Conservation (phyloP, 2,329 filamentous ascomycete species). For the Colletotrichum chrysophilum region DNA sequence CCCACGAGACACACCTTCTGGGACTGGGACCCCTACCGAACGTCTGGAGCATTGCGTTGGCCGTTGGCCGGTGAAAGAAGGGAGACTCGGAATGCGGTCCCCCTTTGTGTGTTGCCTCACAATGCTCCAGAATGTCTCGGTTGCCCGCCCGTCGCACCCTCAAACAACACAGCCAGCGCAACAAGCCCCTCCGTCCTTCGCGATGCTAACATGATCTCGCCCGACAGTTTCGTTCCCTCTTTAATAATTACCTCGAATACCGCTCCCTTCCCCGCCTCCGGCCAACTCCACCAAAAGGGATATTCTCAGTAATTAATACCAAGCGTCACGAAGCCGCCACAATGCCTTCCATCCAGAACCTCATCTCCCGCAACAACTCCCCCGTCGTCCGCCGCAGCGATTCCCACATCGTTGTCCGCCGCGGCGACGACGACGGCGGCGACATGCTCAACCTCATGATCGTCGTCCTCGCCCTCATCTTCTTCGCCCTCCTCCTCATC, state of each 20-base stretch:
- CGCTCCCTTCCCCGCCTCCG: neutral
- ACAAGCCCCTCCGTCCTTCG: neutral
- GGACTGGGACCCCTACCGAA: neutral
- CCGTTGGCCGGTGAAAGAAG: neutral
- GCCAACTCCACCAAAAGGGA: neutral
- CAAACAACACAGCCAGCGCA: neutral
- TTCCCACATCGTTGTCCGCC: slow-evolving; percentile 35
- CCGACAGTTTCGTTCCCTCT: slow-evolving; percentile 4
- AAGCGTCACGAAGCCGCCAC: slow-evolving; percentile 12
- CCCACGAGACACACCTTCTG: neutral
- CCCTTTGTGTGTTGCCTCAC: slow-evolving; percentile 1
- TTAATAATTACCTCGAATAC: slow-evolving; percentile 14
- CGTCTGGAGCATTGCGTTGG: neutral
- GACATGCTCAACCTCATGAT: slow-evolving; percentile 81
- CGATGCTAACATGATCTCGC: slow-evolving; percentile 1
- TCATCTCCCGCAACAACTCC: slow-evolving; percentile 43
- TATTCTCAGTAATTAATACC: neutral
- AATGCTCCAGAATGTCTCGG: slow-evolving; percentile 15
- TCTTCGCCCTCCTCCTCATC: slow-evolving; percentile 72
- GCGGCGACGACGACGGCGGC: slow-evolving; percentile 48
- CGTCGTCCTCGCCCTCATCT: slow-evolving; percentile 77
- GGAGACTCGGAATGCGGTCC: neutral
- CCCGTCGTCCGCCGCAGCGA: slow-evolving; percentile 40
- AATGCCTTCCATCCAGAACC: slow-evolving; percentile 43
- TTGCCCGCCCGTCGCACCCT: neutral